Percentiles rank a stretch among this genome's conserved stretches.
Evolutionary conservation across 2,329 filamentous ascomycete genomes (phyloP).

Genomic region (Talaromyces sp.): DNA sequence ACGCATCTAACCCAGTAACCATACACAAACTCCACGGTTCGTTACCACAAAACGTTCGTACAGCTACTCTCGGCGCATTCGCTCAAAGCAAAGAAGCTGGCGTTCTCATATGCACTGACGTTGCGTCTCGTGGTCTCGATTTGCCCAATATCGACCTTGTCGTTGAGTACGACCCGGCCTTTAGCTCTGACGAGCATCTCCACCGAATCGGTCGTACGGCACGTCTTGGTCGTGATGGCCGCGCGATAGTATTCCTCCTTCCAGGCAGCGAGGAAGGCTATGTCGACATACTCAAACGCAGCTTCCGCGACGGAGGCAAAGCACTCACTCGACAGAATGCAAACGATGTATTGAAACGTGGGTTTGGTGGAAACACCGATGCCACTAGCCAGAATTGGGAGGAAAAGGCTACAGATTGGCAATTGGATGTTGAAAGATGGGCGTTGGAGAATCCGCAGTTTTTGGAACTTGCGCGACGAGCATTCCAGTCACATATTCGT

Average conservation of each 20-base stretch:
- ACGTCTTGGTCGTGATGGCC: slow-evolving; percentile 81
- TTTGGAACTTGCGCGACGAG: slow-evolving; percentile 76
- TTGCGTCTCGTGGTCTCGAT: slow-evolving; percentile 91
- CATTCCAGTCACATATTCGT: slow-evolving; percentile 86
- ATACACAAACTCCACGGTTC: slow-evolving; percentile 90
- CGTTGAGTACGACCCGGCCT: slow-evolving; percentile 93
- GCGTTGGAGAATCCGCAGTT: slow-evolving; percentile 61
- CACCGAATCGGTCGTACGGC: slow-evolving; percentile 94
- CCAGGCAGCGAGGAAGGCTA: slow-evolving; percentile 93
- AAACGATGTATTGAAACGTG: slow-evolving; percentile 65
- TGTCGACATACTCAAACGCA: slow-evolving; percentile 70
- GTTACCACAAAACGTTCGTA: slow-evolving; percentile 80
- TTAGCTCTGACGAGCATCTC: slow-evolving; percentile 87
- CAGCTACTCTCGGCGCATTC: slow-evolving; percentile 79
- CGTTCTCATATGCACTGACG: slow-evolving; percentile 89
- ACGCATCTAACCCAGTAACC: slow-evolving; percentile 70
- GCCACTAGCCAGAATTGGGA: slow-evolving; percentile 57
- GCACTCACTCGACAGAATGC: slow-evolving; percentile 60
- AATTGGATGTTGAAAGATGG: slow-evolving; percentile 65
- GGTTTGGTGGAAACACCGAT: slow-evolving; percentile 51
- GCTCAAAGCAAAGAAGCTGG: slow-evolving; percentile 68
- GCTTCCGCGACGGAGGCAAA: slow-evolving; percentile 61
- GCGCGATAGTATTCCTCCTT: slow-evolving; percentile 83
- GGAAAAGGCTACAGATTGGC: slow-evolving; percentile 63
- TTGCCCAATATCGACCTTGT: slow-evolving; percentile 92